These are phyloP conservation scores for Hemileia vastatrix DNA, from an alignment of 1,284 basidiomycete genomes.

Conservation along the genomic window DNA sequence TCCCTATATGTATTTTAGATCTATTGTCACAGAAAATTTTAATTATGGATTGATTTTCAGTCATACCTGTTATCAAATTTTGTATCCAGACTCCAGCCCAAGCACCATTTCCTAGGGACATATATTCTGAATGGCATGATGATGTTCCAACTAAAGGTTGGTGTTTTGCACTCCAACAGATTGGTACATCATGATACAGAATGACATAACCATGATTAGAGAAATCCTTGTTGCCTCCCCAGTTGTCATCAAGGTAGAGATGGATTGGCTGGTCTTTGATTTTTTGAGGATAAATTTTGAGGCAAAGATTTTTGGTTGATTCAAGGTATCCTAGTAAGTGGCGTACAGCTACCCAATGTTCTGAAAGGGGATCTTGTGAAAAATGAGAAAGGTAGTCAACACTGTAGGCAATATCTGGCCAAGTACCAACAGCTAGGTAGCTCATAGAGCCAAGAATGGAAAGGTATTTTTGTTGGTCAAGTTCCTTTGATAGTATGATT, in stretches of 20 bases:
- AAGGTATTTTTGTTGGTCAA: no score
- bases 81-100: background rate
- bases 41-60: background rate
- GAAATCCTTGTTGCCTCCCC: background rate
- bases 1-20: background rate
- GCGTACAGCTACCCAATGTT: conserved; percentile 3
- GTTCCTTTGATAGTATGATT: no score
- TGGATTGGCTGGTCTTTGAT: background rate
- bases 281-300: background rate
- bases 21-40: background rate
- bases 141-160: background rate
- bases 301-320: background rate
- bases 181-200: background rate
- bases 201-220: background rate
- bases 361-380: background rate
- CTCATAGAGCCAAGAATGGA: background rate
- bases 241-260: background rate
- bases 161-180: background rate
- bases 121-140: conserved; percentile 1
- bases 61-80: background rate
- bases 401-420: conserved; percentile 2
- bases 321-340: background rate
- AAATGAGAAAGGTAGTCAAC: conserved; percentile 8
- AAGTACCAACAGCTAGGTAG: background rate
- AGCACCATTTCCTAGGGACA: conserved; percentile 1